A percentile compares a stretch with the other conserved stretches of the same genome.
Conservation (phyloP, 2,329 filamentous ascomycete genomes). For the Rhynchosporium graminicola region DNA sequence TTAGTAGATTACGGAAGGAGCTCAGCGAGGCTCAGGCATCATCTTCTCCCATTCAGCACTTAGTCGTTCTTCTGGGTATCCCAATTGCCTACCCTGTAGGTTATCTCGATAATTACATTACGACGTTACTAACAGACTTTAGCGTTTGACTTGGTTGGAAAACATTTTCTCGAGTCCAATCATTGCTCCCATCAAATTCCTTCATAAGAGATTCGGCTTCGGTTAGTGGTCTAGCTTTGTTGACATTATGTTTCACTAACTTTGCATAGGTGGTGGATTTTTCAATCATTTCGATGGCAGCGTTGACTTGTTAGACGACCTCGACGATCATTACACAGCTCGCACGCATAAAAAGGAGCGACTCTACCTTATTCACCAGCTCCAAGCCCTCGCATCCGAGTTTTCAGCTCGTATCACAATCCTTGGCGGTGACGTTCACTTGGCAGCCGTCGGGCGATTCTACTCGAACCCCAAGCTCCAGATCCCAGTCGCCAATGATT, state of each 20-base stretch:
- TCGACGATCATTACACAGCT: slow-evolving; percentile 96
- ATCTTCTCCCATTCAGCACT: slow-evolving; percentile 80
- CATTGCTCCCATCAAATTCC: slow-evolving; percentile 83
- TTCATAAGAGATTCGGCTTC: slow-evolving; percentile 88
- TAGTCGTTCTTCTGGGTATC: slow-evolving; percentile 85
- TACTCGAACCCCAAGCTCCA: slow-evolving; percentile 84
- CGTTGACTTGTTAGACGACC: slow-evolving; percentile 86
- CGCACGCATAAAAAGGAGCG: slow-evolving; percentile 90
- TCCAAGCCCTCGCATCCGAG: slow-evolving; percentile 81
- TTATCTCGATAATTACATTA: slow-evolving; percentile 28
- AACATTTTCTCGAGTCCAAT: slow-evolving; percentile 86
- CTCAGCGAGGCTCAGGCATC: slow-evolving; percentile 65
- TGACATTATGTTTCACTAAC: slow-evolving; percentile 13
- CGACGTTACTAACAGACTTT: slow-evolving; percentile 16
- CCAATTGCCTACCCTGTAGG: slow-evolving; percentile 79
- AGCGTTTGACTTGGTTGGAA: slow-evolving; percentile 93
- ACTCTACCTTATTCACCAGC: slow-evolving; percentile 71
- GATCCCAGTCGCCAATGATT: slow-evolving; percentile 77
- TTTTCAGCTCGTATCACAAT: slow-evolving; percentile 91
- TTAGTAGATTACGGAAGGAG: slow-evolving; percentile 72
- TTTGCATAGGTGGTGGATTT: slow-evolving; percentile 63
- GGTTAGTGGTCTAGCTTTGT: slow-evolving; percentile 42
- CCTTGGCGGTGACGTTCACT: slow-evolving; percentile 88
- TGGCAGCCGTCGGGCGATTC: slow-evolving; percentile 90
- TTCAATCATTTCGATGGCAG: slow-evolving; percentile 96